Percentiles rank a stretch among this genome's conserved stretches.
Conservation (phyloP, 495 filamentous ascomycete genomes). For the Tuber aestivum region DNA sequence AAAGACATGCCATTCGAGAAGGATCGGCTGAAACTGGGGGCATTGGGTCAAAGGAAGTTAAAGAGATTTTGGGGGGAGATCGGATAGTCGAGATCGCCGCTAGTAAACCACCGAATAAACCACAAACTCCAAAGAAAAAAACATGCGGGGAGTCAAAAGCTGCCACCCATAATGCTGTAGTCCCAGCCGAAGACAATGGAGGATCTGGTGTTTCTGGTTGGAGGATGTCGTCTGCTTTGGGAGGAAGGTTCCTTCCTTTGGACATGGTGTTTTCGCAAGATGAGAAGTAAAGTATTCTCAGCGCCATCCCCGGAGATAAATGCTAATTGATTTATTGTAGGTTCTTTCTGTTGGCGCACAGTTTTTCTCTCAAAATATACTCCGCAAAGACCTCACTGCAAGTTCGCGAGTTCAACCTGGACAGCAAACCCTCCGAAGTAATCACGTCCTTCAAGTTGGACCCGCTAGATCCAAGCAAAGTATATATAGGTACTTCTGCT, state of each 20-base stretch:
- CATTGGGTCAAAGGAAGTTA: background rate
- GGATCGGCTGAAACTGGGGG: background rate
- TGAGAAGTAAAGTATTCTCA: constrained; percentile 59
- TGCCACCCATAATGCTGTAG: constrained; percentile 1
- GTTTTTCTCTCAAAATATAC: constrained; percentile 67
- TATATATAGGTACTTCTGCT: constrained; percentile 65
- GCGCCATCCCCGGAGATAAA: constrained; percentile 6
- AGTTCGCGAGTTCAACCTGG: constrained; percentile 55
- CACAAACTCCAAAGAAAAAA: constrained; percentile 6
- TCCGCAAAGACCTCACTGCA: constrained; percentile 73
- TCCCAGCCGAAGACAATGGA: background rate
- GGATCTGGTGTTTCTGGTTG: constrained; percentile 11
- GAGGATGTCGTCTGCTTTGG: constrained; percentile 50
- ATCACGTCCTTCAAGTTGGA: constrained; percentile 58
- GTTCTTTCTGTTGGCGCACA: constrained; percentile 61
- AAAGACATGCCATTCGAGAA: background rate
- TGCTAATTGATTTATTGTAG: constrained; percentile 47
- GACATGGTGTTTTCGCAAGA: constrained; percentile 74
- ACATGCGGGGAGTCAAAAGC: background rate
- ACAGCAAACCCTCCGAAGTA: constrained; percentile 29
- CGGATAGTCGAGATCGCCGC: background rate
- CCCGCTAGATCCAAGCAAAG: constrained; percentile 50
- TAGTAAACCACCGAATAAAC: constrained; percentile 16
- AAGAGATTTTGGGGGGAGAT: background rate
- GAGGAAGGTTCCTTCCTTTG: constrained; percentile 62